Evolutionary conservation across 768 basidiomycete species (phyloP), one percentile per base, ranked within the genome.

Genomic region (Tylopilus sp.): DNA sequence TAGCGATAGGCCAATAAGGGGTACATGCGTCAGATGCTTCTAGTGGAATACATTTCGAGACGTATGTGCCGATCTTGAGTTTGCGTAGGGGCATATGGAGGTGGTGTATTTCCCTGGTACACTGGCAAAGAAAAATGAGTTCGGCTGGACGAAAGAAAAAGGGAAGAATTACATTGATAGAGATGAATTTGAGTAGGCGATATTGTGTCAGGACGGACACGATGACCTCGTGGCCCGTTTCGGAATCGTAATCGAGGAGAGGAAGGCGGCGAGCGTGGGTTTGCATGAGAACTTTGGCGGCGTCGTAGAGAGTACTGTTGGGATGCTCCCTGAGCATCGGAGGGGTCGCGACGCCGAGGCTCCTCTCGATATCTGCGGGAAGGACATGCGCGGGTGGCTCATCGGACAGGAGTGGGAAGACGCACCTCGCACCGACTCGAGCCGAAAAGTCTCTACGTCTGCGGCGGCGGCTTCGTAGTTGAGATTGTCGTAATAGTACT

Each of bases 171-270:
- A 95, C 95, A 71, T 98, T 99, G 64, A 95, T 95, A 30, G 97
- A 84, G 53, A 99, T 95, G 69, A 98, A 98, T 70, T 98, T 98
- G 73, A 99, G 86, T 15, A 98, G 87, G 31, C 97, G 83, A 64
- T 99, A 99, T 69, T 98, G 97, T 0, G 97, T 99, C 50, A 99
- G 75, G 5, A 98, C 95, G 21, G 90, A 93, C 21, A 98, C 85
- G 61, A 99, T 91, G 39, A 98, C 85, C 71, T 98, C 94, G 48
- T 95, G 92, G 9, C 90, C 91, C 3, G 95, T 98, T 67, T 93
- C 91, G 1, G 89, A 80, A 65, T 98, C 97, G 53, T 83, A 78
- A 64, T 98, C 97, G 39, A 99, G 88, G 8, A 99, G 79, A 12
- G 97, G 97, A 13, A 98, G 75, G 25, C 97, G 85, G 38, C 95